Conservation (phyloP, 1,284 basidiomycete species). For the Leccinum subfulvum region DNA sequence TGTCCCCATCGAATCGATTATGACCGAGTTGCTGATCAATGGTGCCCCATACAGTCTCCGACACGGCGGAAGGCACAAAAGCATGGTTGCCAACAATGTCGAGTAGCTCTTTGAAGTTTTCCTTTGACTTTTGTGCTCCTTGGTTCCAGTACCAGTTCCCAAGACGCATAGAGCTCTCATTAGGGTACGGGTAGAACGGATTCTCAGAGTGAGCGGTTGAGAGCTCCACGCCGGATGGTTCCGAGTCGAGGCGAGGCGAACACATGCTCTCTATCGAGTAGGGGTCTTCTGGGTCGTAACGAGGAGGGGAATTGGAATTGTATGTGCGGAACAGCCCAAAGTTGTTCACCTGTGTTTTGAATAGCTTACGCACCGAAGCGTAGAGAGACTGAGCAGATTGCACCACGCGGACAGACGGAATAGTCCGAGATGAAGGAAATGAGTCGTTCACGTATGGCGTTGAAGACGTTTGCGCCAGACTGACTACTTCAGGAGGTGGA, state of each 20-base stretch:
- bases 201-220: background rate
- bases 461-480: background rate
- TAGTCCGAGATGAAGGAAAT: no score
- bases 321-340: background rate
- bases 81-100: background rate
- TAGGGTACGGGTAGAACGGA: background rate
- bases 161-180: background rate
- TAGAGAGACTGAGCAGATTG: background rate
- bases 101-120: no score
- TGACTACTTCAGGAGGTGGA: background rate
- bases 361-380: background rate
- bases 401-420: background rate
- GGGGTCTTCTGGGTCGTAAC: background rate
- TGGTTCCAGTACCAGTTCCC: background rate
- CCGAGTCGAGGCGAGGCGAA: background rate
- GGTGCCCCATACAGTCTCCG: background rate
- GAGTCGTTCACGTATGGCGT: background rate
- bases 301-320: background rate
- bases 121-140: no score
- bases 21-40: background rate
- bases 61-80: background rate
- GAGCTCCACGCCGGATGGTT: background rate
- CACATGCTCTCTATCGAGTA: no score
- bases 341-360: background rate
- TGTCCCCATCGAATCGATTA: background rate